A percentile compares a stretch with the other conserved stretches of the same genome.
Evolutionary conservation across 2,329 filamentous ascomycete genomes (phyloP).

Genomic region (Microsporum ferrugineum): DNA sequence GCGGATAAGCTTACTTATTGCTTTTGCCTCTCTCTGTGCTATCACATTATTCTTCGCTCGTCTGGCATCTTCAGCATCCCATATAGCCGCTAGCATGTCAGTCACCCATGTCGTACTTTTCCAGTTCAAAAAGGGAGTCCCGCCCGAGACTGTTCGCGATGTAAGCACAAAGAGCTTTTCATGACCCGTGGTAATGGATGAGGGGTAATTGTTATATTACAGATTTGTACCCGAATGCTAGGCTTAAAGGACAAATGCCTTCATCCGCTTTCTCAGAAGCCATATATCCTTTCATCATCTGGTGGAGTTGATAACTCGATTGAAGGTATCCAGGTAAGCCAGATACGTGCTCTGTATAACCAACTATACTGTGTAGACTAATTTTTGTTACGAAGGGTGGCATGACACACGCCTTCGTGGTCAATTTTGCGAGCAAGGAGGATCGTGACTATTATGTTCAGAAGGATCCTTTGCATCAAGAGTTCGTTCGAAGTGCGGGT

Average conservation of each 20-base stretch:
- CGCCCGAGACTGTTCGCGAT: conserved; percentile 42
- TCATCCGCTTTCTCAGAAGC: conserved; percentile 46
- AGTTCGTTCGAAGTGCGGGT: conserved; percentile 41
- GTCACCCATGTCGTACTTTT: conserved; percentile 60
- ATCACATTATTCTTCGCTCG: neutral
- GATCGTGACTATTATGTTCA: conserved; percentile 59
- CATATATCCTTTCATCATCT: conserved; percentile 48
- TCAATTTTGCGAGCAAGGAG: conserved; percentile 51
- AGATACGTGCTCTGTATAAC: neutral
- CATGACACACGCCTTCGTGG: conserved; percentile 58
- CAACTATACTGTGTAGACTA: neutral
- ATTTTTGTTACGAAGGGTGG: conserved; percentile 37
- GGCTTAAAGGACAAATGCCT: conserved; percentile 48
- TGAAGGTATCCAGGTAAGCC: conserved; percentile 48
- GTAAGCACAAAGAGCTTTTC: conserved; percentile 29
- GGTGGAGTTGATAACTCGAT: conserved; percentile 53
- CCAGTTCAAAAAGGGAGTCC: conserved; percentile 47
- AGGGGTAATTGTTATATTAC: conserved; percentile 1
- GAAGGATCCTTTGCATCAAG: conserved; percentile 52
- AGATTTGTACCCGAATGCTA: conserved; percentile 49
- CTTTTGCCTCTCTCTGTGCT: neutral
- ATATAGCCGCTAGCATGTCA: conserved; percentile 38
- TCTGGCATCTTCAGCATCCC: neutral
- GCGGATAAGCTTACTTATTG: no score
- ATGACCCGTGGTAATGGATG: neutral